Base-by-base conservation (phyloP, 176 grass and related monocot species). In the Eragrostis curvula region DNA sequence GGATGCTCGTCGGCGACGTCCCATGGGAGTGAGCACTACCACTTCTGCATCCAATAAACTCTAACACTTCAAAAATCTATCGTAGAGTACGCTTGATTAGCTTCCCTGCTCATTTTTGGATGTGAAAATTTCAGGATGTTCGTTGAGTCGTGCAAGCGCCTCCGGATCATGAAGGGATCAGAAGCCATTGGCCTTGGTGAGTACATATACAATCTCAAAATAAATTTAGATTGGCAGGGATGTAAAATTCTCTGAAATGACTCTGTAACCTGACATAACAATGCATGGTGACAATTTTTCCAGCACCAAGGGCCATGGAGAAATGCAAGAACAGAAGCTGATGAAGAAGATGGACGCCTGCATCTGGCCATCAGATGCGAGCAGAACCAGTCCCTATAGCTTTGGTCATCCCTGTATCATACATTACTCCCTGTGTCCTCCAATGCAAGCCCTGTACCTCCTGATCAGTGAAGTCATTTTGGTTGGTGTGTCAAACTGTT, bases 131-230 rank as follows among this genome's bases (percentile, higher is more conserved):
- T 47, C 85, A 99, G 96, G 77, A 99, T 99, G 96, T 99, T 99
- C 61, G 93, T 96, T 15, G 93, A 96, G 61, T 94, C 93, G 40
- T 99, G 96, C 96, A 96, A 96, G 77, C 96, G 96, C 57, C 89
- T 99, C 66, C 75, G 96, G 67, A 96, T 99, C 86, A 99, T 96
- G 96, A 96, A 91, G 82, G 93, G 96, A 85, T 99, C 96, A 63
- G 96, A 99, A 90, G 96, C 91, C 65, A 93, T 93, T 90, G 93
- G 93, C 72, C 93, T 99, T 10, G 93, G 96, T 98, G 43, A 89
- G 90, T 90, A 41, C 7, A 85, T 69, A 9, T 53, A 13, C 9
- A 25, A 51, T 0, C 12, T 30, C 73, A 11, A 18, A 61, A 65
- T 67, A 85, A 51, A 25, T 50, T 88, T 18, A 57, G 6, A 77